A percentile compares a stretch with the other conserved stretches of the same genome.
Conservation (phyloP, 257 asterid genomes). For the Lycium ferocissimum region DNA sequence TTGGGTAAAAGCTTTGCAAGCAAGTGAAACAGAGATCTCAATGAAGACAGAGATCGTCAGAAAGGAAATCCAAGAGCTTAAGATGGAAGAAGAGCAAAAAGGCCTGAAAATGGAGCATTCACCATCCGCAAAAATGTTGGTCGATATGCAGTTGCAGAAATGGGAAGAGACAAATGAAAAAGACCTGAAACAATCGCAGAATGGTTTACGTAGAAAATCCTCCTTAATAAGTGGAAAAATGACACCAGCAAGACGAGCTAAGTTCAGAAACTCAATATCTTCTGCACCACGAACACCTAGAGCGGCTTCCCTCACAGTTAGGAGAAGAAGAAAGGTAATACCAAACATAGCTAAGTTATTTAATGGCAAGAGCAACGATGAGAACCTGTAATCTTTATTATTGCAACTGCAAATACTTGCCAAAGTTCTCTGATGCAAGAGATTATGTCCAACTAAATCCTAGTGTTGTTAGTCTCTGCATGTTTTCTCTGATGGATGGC, state of each 20-base stretch:
- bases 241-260: conserved; percentile 57
- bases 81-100: conserved; percentile 52
- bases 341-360: conserved; percentile 63
- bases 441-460: not conserved
- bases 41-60: conserved; percentile 57
- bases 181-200: conserved; percentile 43
- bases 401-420: conserved; percentile 34
- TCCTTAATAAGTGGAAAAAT: conserved; percentile 46
- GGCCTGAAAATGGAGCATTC: conserved; percentile 46
- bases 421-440: conserved; percentile 42
- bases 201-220: conserved; percentile 43
- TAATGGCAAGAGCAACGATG: conserved; percentile 45
- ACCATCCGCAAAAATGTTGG: conserved; percentile 37
- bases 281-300: conserved; percentile 50
- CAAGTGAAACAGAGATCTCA: conserved; percentile 73
- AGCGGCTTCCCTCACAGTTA: conserved; percentile 54
- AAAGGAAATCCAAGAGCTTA: conserved; percentile 60
- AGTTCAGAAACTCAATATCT: conserved; percentile 54
- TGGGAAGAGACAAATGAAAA: conserved; percentile 48
- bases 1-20: conserved; percentile 86
- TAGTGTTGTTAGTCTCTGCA: not conserved
- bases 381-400: conserved; percentile 28
- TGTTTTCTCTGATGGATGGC: conserved; percentile 21
- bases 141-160: conserved; percentile 53
- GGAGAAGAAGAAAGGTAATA: conserved; percentile 70